Conservation (phyloP, 257 asterid genomes). For the Salvia rosmarinus region DNA sequence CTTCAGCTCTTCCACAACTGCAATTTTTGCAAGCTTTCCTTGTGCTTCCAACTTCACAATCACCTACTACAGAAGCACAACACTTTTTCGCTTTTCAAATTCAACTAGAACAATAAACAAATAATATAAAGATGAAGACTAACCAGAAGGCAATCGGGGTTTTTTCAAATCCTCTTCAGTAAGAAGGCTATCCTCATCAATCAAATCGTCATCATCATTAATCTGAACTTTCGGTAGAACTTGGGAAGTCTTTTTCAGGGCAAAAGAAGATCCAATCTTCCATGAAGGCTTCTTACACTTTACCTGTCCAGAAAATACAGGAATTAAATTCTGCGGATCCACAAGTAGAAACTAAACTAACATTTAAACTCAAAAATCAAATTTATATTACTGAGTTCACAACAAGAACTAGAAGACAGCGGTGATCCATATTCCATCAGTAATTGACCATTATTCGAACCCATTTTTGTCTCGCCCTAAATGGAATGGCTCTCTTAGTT, state of each 20-base stretch:
- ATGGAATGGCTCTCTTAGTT: no score
- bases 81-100: not conserved
- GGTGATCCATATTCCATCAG: no score
- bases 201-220: slow-evolving; percentile 81
- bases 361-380: slow-evolving; percentile 10
- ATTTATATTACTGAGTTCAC: not conserved
- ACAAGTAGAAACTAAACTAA: slow-evolving; percentile 3
- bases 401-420: not conserved
- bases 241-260: slow-evolving; percentile 57
- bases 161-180: slow-evolving; percentile 90
- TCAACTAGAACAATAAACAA: slow-evolving; percentile 11
- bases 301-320: slow-evolving; percentile 45
- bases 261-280: slow-evolving; percentile 89
- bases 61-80: slow-evolving; percentile 46
- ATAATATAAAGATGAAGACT: slow-evolving; percentile 27
- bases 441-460: no score
- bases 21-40: slow-evolving; percentile 96
- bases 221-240: slow-evolving; percentile 70
- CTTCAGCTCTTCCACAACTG: slow-evolving; percentile 93
- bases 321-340: not conserved
- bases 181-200: slow-evolving; percentile 95
- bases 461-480: no score
- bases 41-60: slow-evolving; percentile 85
- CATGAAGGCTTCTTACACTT: slow-evolving; percentile 85
- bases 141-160: slow-evolving; percentile 79